These are phyloP conservation scores for Arachis monticola DNA, from an alignment of 331 rosid species.

Conservation along the genomic window DNA sequence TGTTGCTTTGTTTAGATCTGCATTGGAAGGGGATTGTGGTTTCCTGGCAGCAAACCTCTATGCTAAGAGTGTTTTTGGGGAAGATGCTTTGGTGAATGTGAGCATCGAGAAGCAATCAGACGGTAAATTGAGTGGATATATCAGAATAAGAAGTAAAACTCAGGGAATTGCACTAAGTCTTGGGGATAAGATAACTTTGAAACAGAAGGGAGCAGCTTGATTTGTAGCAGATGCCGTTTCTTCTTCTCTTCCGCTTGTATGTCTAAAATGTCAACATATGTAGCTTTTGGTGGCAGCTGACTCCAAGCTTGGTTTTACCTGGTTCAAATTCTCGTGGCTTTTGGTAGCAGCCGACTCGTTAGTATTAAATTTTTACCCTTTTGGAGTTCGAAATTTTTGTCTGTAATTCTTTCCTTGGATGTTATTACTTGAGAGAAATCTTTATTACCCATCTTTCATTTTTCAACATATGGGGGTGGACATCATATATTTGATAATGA, in stretches of 20 bases:
- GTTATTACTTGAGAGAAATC: constrained; percentile 25
- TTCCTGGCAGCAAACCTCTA: constrained; percentile 96
- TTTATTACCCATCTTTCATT: constrained; percentile 37
- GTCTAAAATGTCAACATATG: constrained; percentile 44
- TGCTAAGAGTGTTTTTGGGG: constrained; percentile 98
- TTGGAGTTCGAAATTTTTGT: constrained; percentile 53
- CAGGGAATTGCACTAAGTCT: constrained; percentile 99
- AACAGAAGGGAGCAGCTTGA: constrained; percentile 91
- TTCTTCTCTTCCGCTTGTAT: constrained; percentile 37
- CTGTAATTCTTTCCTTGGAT: constrained; percentile 45
- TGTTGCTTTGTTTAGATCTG: constrained; percentile 63
- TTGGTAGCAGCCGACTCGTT: constrained; percentile 40
- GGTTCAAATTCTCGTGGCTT: constrained; percentile 42
- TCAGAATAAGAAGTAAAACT: constrained; percentile 99
- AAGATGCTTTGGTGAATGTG: constrained; percentile 95
- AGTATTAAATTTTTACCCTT: constrained; percentile 36
- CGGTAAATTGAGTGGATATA: constrained; percentile 90
- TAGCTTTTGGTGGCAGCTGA: constrained; percentile 49
- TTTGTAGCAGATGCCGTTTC: constrained; percentile 18
- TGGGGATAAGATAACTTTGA: constrained; percentile 98
- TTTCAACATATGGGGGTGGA: constrained; percentile 42
- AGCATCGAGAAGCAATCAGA: constrained; percentile 92
- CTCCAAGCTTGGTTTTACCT: constrained; percentile 36
- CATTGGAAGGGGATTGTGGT: constrained; percentile 97
- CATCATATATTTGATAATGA: constrained; percentile 40